Evolutionary conservation across 202 grass and related monocot species (phyloP), one percentile per base, ranked within the genome.

Genomic region (Panicum virgatum): DNA sequence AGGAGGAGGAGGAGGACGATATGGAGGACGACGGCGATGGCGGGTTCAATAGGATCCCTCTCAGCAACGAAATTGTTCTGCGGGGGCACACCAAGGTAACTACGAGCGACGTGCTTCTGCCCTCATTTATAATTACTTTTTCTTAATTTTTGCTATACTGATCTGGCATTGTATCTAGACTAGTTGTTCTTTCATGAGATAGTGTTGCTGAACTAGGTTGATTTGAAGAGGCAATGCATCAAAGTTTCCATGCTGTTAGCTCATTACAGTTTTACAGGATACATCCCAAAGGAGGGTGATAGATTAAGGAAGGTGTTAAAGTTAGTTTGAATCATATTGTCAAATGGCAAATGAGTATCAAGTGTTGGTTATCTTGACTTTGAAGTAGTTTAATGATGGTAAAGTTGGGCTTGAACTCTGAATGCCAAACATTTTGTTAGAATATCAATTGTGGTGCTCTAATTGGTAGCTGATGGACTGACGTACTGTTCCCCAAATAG

Each of bases 11-110:
- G 0, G 84, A 85, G 0, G 87, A 84, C 0, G 88, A 77, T 12
- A 78, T 86, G 45, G 86, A 88, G 14, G 83, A 96, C 59, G 83
- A 52, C 7, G 76, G 72, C 19, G 88, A 94, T 15, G 77, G 76
- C 68, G 80, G 83, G 52, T 86, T 87, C 40, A 80, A 78, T 71
- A 69, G 81, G 68, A 98, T 98, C 79, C 95, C 95, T 75, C 84
- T 93, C 66, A 98, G 84, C 80, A 94, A 98, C 67, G 95, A 98
- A 76, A 89, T 98, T 68, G 92, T 98, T 68, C 82, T 98, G 30
- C 75, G 82, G 73, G 92, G 95, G 51, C 95, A 98, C 56, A 94
- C 84, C 25, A 98, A 94, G 92, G 95, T 98, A 88, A 53, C 27
- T 14, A 72, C 65, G 39, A 20, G 12, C 20, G 43, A 15, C 9